Conservation (phyloP, 805 yeast species). For the Cyberlindnera meyerae region DNA sequence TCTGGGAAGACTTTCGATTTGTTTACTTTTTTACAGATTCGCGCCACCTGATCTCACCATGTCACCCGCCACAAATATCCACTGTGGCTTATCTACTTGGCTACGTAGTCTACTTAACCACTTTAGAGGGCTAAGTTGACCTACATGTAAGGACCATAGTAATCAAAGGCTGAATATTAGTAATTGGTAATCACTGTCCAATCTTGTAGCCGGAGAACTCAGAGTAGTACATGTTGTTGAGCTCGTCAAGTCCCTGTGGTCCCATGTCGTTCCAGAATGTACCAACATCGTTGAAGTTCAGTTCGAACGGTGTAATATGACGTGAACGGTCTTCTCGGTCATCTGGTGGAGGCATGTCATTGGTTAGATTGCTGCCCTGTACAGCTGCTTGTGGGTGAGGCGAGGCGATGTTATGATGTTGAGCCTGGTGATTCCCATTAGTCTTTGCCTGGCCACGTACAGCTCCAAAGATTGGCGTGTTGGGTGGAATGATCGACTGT, state of each 20-base stretch:
- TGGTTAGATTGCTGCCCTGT: neutral
- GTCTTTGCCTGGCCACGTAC: conserved; percentile 2
- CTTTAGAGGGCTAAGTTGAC: too few relatives aligned
- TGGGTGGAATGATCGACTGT: conserved; percentile 6
- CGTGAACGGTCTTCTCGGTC: conserved; percentile 7
- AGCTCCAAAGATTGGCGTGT: conserved; percentile 10
- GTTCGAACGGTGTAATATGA: conserved; percentile 16
- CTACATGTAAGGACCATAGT: too few relatives aligned
- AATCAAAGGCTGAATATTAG: neutral
- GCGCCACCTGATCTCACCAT: too few relatives aligned
- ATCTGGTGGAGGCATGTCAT: neutral
- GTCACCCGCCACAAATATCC: too few relatives aligned
- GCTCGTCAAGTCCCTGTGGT: conserved; percentile 24
- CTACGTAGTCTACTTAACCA: too few relatives aligned
- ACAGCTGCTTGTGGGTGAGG: neutral
- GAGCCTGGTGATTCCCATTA: neutral
- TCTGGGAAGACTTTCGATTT: too few relatives aligned
- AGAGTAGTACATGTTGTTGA: conserved; percentile 25
- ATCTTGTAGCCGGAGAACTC: conserved; percentile 27
- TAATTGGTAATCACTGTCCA: conserved; percentile 3
- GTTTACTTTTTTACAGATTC: too few relatives aligned
- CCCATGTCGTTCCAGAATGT: conserved; percentile 27
- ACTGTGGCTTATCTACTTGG: too few relatives aligned
- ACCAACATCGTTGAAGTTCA: conserved; percentile 18
- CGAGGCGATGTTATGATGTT: neutral